These are phyloP conservation scores for Aspergillus jensenii DNA, from an alignment of 2,329 filamentous ascomycete genomes.

Conservation along the genomic window DNA sequence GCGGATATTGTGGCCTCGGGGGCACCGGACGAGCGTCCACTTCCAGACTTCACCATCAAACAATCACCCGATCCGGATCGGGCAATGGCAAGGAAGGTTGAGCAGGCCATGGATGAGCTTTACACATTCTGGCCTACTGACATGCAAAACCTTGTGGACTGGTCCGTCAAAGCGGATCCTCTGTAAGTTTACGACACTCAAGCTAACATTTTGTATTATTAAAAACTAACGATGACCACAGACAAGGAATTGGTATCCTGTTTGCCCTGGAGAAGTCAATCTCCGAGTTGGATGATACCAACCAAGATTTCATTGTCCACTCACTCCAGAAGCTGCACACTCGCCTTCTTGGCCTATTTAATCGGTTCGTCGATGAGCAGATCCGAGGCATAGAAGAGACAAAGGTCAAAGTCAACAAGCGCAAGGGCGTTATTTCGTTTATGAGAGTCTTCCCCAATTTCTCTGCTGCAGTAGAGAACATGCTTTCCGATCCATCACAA, in stretches of 20 bases:
- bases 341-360: constrained; percentile 72
- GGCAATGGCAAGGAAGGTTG: constrained; percentile 77
- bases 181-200: constrained; percentile 58
- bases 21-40: constrained; percentile 66
- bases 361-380: constrained; percentile 89
- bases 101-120: constrained; percentile 84
- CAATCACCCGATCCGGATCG: constrained; percentile 87
- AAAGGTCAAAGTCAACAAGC: constrained; percentile 98
- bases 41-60: constrained; percentile 70
- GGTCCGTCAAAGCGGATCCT: constrained; percentile 77
- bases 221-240: constrained; percentile 36
- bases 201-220: constrained; percentile 13
- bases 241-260: constrained; percentile 86
- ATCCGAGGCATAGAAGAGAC: constrained; percentile 95
- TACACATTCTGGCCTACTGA: constrained; percentile 80
- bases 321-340: constrained; percentile 77
- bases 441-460: constrained; percentile 92
- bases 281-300: constrained; percentile 78
- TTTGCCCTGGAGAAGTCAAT: constrained; percentile 77
- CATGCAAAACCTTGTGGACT: constrained; percentile 76
- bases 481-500: constrained; percentile 61
- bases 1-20: constrained; percentile 70
- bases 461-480: constrained; percentile 77
- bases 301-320: constrained; percentile 85
- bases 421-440: constrained; percentile 93